phyloP scores from a whole-genome alignment of 352 stramenopile genomes.

The Phytophthora citrophthora region DNA sequence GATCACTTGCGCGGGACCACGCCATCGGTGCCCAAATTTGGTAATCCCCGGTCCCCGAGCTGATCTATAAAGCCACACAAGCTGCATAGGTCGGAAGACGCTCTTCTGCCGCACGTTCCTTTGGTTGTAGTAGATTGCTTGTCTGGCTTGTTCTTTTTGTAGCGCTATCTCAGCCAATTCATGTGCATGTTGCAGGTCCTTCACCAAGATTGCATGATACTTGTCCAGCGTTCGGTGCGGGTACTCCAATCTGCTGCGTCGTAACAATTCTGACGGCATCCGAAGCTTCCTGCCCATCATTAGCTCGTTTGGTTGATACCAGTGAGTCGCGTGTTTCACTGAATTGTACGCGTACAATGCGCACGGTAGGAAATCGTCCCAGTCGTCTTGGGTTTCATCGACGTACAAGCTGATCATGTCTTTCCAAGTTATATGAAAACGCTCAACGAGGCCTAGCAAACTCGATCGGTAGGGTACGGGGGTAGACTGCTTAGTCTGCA shows the following conservation, averaged over 20 bases:
- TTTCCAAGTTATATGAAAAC: constrained; percentile 29
- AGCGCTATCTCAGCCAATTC: background rate
- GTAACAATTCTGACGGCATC: background rate
- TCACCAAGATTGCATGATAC: background rate
- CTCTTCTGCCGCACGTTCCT: too few species aligned
- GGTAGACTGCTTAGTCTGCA: constrained; percentile 24
- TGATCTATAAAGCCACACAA: background rate
- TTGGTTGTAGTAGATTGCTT: too few species aligned
- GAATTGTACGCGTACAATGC: constrained; percentile 7
- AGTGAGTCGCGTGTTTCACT: background rate
- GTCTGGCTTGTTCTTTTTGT: too few species aligned
- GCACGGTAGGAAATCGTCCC: constrained; percentile 19
- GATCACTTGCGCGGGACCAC: too few species aligned
- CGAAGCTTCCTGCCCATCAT: constrained; percentile 13
- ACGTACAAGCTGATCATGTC: constrained; percentile 25
- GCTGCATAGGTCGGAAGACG: too few species aligned
- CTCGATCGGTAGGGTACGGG: constrained; percentile 26
- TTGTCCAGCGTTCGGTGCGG: background rate
- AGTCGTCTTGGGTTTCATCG: constrained; percentile 15
- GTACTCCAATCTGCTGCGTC: background rate
- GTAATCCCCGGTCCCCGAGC: background rate
- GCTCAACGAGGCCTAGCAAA: constrained; percentile 16
- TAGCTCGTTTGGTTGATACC: constrained; percentile 8
- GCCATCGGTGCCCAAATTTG: background rate
- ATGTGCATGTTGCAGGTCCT: background rate